Percentiles rank a stretch among this genome's conserved stretches.
Evolutionary conservation across 176 grass and related monocot genomes (phyloP).

Genomic region (Canna indica): DNA sequence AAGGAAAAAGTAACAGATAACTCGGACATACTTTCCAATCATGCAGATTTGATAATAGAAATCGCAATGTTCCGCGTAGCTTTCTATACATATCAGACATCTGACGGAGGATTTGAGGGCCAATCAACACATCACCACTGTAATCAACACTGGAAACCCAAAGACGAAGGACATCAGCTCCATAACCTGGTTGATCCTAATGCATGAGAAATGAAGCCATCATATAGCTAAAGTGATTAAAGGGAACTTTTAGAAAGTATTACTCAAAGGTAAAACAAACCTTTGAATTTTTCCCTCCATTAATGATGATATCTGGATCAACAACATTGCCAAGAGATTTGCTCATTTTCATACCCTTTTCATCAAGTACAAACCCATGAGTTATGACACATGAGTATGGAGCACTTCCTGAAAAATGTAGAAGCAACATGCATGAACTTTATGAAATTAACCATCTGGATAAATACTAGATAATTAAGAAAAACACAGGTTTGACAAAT

Average conservation of each 20-base stretch:
- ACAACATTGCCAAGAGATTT: constrained; percentile 94
- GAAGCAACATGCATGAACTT: constrained; percentile 4
- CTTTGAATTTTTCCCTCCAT: constrained; percentile 74
- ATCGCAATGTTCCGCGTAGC: constrained; percentile 83
- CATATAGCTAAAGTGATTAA: constrained; percentile 2
- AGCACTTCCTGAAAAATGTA: constrained; percentile 55
- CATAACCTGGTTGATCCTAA: constrained; percentile 83
- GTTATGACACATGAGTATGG: constrained; percentile 91
- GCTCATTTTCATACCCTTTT: constrained; percentile 97
- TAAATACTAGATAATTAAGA: background rate
- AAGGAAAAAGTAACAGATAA: constrained; percentile 20
- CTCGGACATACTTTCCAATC: constrained; percentile 72
- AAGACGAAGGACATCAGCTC: constrained; percentile 87
- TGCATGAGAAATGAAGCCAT: constrained; percentile 19
- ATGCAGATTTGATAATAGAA: constrained; percentile 93
- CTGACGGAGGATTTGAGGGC: constrained; percentile 65
- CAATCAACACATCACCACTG: constrained; percentile 71
- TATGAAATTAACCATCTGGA: background rate
- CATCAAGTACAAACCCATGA: constrained; percentile 88
- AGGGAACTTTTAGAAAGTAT: background rate
- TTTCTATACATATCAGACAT: constrained; percentile 98
- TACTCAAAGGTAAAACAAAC: constrained; percentile 37
- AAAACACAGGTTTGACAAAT: background rate
- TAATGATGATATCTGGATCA: constrained; percentile 72
- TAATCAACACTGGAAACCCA: constrained; percentile 99